These are phyloP conservation scores for Alnus rubra DNA, from an alignment of 306 rosid genomes.

Conservation along the genomic window DNA sequence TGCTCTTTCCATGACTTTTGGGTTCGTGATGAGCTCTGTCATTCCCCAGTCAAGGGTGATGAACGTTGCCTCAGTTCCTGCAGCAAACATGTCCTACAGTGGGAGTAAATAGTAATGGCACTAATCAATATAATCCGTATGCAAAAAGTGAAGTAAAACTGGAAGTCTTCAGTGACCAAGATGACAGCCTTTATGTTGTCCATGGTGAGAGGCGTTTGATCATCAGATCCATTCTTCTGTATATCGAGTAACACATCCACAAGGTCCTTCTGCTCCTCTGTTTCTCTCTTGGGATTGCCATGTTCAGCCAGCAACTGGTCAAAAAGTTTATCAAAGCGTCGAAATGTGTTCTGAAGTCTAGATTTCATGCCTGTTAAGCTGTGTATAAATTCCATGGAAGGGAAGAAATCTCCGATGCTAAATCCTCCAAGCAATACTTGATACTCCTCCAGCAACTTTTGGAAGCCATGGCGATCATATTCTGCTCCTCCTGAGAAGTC, in stretches of 20 bases:
- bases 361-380: constrained; percentile 60
- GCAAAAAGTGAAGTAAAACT: neutral
- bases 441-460: constrained; percentile 59
- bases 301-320: constrained; percentile 63
- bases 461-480: constrained; percentile 48
- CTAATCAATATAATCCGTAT: neutral
- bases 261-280: constrained; percentile 52
- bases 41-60: constrained; percentile 71
- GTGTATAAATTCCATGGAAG: constrained; percentile 61
- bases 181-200: constrained; percentile 72
- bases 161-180: constrained; percentile 41
- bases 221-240: constrained; percentile 43
- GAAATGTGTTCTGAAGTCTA: constrained; percentile 47
- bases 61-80: constrained; percentile 72
- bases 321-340: constrained; percentile 49
- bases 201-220: constrained; percentile 45
- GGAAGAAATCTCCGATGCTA: constrained; percentile 70
- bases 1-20: constrained; percentile 49
- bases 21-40: constrained; percentile 66
- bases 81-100: constrained; percentile 72
- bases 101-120: neutral
- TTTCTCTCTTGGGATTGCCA: constrained; percentile 23
- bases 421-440: constrained; percentile 73
- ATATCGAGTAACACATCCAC: constrained; percentile 64
- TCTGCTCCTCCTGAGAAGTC: constrained; percentile 58